Evolutionary conservation across 2,329 filamentous ascomycete species (phyloP), one percentile per base, ranked within the genome.

Genomic region (Fusarium sp.): DNA sequence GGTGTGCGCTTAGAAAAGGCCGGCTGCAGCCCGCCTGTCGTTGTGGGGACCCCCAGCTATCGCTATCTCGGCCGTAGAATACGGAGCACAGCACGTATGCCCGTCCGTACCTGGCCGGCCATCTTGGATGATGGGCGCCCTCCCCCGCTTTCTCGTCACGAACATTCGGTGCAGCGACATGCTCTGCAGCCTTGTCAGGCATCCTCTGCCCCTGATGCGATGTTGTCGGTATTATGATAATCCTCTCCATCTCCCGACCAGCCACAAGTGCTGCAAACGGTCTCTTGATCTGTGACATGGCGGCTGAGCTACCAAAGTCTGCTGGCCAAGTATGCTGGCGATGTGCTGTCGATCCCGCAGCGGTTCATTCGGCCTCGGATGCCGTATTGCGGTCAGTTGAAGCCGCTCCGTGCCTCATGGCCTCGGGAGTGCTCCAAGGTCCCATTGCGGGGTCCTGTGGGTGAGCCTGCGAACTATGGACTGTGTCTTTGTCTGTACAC

Each of bases 111-210:
- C 64, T 70, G 64, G 31, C 54, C 58, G 59, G 70, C 64, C 40
- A 50, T 35, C 70, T 54, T 68, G 31, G 31, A 58, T 75, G 65
- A 71, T 45, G 47, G 71, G 52, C 56, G 67, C 74, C 68, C 68
- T 75, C 58, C 76, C 73, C 76, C 71, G 73, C 74, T 75, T 71
- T 70, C 70, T 71, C 57, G 64, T 74, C 65, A 70, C 65, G 66
- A 78, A 76, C 66, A 61, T 63, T 71, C 64, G 66, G 65, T 70
- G 68, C 73, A 74, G 70, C 45, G 60, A 71, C 61, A 72, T 61
- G 20, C 35, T 71, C 77, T 78, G 68, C 77, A 79, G 77, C 77
- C 77, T 79, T 79, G 77, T 66, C 62, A 66, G 66, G 69, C 68
- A 70, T 73, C 61, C 64, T 58, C 59, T 33, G 35, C 66, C 52